Percentiles rank a stretch among this genome's conserved stretches.
Conservation (phyloP, 2,329 filamentous ascomycete genomes). For the Cordyceps militaris region DNA sequence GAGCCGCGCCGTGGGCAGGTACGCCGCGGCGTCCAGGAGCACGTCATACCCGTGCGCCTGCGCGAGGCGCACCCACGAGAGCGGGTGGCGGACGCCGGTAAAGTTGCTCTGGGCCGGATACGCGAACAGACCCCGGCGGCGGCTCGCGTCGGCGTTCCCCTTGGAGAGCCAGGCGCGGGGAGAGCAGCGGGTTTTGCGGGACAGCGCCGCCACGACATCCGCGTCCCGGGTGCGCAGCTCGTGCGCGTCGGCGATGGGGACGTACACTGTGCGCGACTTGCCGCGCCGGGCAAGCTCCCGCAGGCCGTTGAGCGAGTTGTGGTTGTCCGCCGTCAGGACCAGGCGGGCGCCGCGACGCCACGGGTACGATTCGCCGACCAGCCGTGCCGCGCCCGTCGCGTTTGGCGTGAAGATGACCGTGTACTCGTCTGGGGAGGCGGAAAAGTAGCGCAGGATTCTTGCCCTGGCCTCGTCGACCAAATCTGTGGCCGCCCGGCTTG, state of each 20-base stretch:
- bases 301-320: constrained; percentile 35
- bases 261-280: constrained; percentile 23
- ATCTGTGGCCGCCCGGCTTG: constrained; percentile 27
- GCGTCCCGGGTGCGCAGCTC: constrained; percentile 25
- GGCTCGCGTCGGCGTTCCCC: background rate
- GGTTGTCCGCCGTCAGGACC: constrained; percentile 34
- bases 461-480: constrained; percentile 26
- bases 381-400: constrained; percentile 31
- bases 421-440: constrained; percentile 31
- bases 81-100: constrained; percentile 34
- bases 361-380: constrained; percentile 34
- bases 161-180: background rate
- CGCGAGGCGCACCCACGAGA: constrained; percentile 29
- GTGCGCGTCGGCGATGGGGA: constrained; percentile 20
- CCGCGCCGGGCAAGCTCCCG: constrained; percentile 27
- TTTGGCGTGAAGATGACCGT: constrained; percentile 34
- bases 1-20: constrained; percentile 29
- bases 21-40: constrained; percentile 34
- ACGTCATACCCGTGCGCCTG: constrained; percentile 33
- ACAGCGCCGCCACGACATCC: constrained; percentile 21
- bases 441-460: constrained; percentile 27
- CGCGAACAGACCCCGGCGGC: constrained; percentile 31
- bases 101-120: constrained; percentile 42
- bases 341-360: constrained; percentile 22
- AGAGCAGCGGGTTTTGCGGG: background rate